Percentiles rank a stretch among this genome's conserved stretches.
These are phyloP conservation scores for Allium cepa DNA, from an alignment of 106 monocot species.

Conservation along the genomic window DNA sequence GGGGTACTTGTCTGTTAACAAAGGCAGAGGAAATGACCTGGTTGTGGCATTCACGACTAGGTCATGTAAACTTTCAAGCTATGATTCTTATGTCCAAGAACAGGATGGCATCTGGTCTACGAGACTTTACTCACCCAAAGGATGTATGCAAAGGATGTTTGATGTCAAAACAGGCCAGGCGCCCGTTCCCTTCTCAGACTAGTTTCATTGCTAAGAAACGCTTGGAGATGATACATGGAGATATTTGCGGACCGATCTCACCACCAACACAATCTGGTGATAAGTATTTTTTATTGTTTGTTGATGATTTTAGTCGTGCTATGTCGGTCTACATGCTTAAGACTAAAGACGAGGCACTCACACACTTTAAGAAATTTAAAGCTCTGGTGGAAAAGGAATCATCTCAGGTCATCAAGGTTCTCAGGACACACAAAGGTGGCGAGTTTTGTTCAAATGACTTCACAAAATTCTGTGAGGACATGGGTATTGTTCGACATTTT, in stretches of 20 bases:
- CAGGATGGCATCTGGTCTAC: no score
- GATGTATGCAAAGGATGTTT: no score
- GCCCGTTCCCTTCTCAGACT: background rate
- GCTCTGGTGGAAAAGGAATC: no score
- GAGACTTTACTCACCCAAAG: no score
- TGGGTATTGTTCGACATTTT: background rate
- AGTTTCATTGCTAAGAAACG: background rate
- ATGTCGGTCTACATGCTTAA: background rate
- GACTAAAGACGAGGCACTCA: slow-evolving; percentile 2
- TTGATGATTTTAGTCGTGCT: slow-evolving; percentile 4
- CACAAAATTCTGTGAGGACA: background rate
- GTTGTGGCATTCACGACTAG: slow-evolving; percentile 1
- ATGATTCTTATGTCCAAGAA: background rate
- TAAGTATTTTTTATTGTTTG: slow-evolving; percentile 9
- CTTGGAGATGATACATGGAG: slow-evolving; percentile 2
- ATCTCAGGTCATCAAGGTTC: no score
- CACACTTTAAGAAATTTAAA: background rate
- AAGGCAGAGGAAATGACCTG: background rate
- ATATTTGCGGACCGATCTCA: slow-evolving; percentile 10
- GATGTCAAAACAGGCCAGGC: no score
- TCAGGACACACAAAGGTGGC: no score
- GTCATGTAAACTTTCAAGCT: slow-evolving; percentile 3
- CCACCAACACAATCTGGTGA: slow-evolving; percentile 1
- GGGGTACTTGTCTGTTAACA: background rate
- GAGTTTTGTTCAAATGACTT: no score